Evolutionary conservation across 2,329 filamentous ascomycete genomes (phyloP), one percentile per base, ranked within the genome.

Genomic region (Colletotrichum horii): DNA sequence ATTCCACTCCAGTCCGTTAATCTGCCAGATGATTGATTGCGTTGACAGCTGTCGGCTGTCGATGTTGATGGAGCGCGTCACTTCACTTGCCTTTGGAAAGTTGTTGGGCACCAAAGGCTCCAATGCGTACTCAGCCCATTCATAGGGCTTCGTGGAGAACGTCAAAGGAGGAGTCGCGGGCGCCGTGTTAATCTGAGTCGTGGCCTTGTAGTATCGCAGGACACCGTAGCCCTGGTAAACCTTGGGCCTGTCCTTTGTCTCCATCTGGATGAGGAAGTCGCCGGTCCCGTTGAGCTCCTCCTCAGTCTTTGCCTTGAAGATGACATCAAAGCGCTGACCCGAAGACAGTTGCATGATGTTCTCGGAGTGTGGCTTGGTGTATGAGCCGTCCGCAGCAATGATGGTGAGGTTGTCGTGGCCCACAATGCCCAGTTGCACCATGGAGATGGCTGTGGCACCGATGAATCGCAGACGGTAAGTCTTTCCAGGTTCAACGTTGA

Each of bases 381-480:
- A 91, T 19, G 84, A 83, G 16, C 88, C 88, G 76, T 94, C 93
- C 0, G 90, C 92, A 72, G 90, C 89, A 71, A 94, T 91, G 70
- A 94, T 85, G 0, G 87, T 88, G 52, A 94, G 80, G 12, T 88
- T 83, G 3, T 84, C 79, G 78, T 94, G 92, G 8, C 81, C 87
- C 76, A 93, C 90, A 55, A 94, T 88, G 0, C 85, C 91, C 4
- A 92, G 78, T 3, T 88, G 86, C 5, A 89, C 82, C 76, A 90
- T 85, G 0, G 90, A 91, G 22, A 93, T 83, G 1, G 89, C 89
- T 0, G 88, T 89, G 1, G 82, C 87, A 6, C 91, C 91, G 58
- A 94, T 88, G 79, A 92, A 90, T 12, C 93, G 87, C 68, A 94
- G 82, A 3, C 92, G 87, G 78, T 94, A 94, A 0, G 88, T 91